Evolutionary conservation across 2,329 filamentous ascomycete genomes (phyloP).

Genomic region (Ceratocystis variospora): DNA sequence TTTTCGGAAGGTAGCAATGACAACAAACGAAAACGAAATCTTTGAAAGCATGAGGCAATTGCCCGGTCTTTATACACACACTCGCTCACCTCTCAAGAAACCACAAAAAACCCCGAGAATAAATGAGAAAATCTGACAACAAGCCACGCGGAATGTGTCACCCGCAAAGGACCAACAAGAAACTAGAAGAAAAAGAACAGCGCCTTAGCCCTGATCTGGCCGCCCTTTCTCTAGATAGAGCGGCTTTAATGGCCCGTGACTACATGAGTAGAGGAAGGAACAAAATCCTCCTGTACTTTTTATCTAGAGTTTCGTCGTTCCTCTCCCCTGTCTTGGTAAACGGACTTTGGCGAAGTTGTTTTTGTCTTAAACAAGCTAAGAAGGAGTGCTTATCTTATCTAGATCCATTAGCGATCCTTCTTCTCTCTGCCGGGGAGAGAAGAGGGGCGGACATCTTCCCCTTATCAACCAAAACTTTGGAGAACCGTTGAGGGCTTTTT

Average conservation of each 20-base stretch:
- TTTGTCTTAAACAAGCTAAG: not conserved
- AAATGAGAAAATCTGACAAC: slow-evolving; percentile 1
- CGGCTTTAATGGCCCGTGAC: not conserved
- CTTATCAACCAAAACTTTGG: slow-evolving; percentile 6
- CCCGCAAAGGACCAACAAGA: slow-evolving; percentile 2
- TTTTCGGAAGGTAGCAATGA: not conserved
- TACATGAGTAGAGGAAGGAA: not conserved
- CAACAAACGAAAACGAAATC: not conserved
- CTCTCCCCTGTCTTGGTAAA: not conserved
- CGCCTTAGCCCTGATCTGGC: not conserved
- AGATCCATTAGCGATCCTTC: not conserved
- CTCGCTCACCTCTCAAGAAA: not conserved
- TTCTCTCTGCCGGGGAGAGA: not conserved
- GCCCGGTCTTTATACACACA: not conserved
- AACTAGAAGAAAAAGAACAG: not conserved
- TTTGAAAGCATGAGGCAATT: not conserved
- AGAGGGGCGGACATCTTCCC: not conserved
- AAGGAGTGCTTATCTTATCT: not conserved
- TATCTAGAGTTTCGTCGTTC: not conserved
- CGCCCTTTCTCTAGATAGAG: not conserved
- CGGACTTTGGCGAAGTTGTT: not conserved
- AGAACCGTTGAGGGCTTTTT: not conserved
- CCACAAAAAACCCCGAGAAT: no score
- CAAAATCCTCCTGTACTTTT: not conserved
- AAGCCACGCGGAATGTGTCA: not conserved